These are phyloP conservation scores for Dunaliella primolecta DNA, from an alignment of 139 green algal species.

Conservation along the genomic window DNA sequence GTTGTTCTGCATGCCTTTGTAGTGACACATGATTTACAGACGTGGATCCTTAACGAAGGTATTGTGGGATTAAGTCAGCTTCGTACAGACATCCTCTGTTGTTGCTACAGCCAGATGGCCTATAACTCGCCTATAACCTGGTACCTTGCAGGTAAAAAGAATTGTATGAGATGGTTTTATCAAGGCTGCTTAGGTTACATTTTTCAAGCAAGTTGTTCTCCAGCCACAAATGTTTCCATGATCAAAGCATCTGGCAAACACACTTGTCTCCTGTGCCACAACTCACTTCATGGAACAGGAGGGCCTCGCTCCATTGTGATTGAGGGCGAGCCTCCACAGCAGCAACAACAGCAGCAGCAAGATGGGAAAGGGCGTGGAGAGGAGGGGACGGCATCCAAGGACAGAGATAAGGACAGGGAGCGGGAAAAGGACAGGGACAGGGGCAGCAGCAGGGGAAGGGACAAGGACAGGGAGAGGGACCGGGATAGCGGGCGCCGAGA, in stretches of 20 bases:
- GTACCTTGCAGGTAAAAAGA: too few relatives aligned
- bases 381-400: slow-evolving; percentile 6
- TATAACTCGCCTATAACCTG: too few relatives aligned
- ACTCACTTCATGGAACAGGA: too few relatives aligned
- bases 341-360: not conserved
- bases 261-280: too few relatives aligned
- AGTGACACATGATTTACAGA: slow-evolving; percentile 2
- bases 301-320: not conserved
- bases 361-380: not conserved
- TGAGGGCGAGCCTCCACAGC: not conserved
- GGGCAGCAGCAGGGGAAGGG: slow-evolving; percentile 2
- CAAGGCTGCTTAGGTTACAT: too few relatives aligned
- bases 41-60: not conserved
- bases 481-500: slow-evolving; percentile 17
- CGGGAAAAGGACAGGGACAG: slow-evolving; percentile 1
- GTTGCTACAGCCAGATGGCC: too few relatives aligned
- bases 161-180: too few relatives aligned
- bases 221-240: too few relatives aligned
- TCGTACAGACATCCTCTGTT: too few relatives aligned
- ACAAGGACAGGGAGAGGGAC: slow-evolving; percentile 11
- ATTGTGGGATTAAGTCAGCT: too few relatives aligned
- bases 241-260: too few relatives aligned
- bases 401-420: slow-evolving; percentile 15
- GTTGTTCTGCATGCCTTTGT: not conserved
- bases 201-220: too few relatives aligned